phyloP scores from a whole-genome alignment of 139 green algal species.

The Eudorina sp. region DNA sequence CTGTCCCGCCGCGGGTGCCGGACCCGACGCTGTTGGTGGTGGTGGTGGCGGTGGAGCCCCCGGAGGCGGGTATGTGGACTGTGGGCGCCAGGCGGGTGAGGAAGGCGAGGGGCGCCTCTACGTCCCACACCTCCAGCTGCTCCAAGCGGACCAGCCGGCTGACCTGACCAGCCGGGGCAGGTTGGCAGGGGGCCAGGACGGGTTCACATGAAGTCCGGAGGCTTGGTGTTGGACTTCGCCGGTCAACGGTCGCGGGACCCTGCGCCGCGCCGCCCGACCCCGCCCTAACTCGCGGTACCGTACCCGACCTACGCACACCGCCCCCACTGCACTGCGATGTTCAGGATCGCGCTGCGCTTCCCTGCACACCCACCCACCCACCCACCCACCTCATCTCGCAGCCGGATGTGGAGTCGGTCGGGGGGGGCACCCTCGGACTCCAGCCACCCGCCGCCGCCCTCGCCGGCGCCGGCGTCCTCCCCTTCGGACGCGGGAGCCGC shows the following conservation, averaged over 20 bases:
- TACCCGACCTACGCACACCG: no score
- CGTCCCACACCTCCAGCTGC: conserved; percentile 46
- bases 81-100: not conserved
- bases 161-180: no score
- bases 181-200: no score
- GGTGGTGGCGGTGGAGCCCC: not conserved
- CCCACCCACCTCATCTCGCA: conserved; percentile 22
- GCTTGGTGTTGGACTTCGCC: no score
- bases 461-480: not conserved
- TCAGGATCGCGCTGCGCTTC: no score
- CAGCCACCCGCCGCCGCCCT: not conserved
- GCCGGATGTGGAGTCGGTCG: not conserved
- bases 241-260: no score
- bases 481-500: not conserved
- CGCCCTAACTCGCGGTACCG: no score
- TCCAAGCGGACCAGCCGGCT: conserved; percentile 20
- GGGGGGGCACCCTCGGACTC: not conserved
- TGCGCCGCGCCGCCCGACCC: no score
- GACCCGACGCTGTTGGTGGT: not conserved
- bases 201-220: no score
- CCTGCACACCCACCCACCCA: not conserved
- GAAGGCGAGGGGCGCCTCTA: conserved; percentile 8
- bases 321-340: no score
- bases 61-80: no score
- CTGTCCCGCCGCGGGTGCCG: not conserved